Evolutionary conservation across 176 grass and related monocot species (phyloP), one percentile per base, ranked within the genome.

Genomic region (Triticum urartu): DNA sequence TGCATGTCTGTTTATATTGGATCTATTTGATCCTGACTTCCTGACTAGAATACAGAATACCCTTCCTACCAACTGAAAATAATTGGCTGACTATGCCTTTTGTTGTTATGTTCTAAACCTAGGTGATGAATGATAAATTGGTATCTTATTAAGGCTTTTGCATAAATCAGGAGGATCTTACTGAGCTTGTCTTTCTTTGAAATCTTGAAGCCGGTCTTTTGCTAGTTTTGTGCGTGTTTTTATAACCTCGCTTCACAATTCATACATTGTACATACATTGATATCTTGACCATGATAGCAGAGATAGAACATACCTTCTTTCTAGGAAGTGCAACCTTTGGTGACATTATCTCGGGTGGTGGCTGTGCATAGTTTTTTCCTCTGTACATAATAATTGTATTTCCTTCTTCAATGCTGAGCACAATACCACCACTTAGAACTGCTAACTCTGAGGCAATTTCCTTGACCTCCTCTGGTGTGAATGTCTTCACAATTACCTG

Each of bases 401-500:
- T 94, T 14, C 80, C 92, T 83, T 98, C 88, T 79, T 92, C 84
- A 77, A 98, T 95, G 69, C 91, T 87, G 47, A 98, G 90, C 40
- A 98, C 88, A 83, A 98, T 95, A 40, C 96, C 96, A 65, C 96
- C 96, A 86, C 93, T 98, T 78, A 98, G 68, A 87, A 85, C 87
- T 33, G 93, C 96, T 56, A 98, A 84, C 77, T 98, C 93, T 22
- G 10, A 75, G 14, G 96, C 96, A 72, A 95, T 98, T 81, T 98
- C 93, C 38, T 89, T 95, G 50, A 98, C 92, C 72, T 98, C 93
- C 26, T 98, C 96, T 35, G 90, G 89, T 58, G 93, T 95, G 79
- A 98, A 98, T 72, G 96, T 98, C 70, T 98, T 98, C 86, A 98
- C 93, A 40, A 98, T 92, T 42, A 98, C 86, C 86, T 98, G 91